Evolutionary conservation across 2,329 filamentous ascomycete species (phyloP).

Genomic region (Aureobasidium sp.): DNA sequence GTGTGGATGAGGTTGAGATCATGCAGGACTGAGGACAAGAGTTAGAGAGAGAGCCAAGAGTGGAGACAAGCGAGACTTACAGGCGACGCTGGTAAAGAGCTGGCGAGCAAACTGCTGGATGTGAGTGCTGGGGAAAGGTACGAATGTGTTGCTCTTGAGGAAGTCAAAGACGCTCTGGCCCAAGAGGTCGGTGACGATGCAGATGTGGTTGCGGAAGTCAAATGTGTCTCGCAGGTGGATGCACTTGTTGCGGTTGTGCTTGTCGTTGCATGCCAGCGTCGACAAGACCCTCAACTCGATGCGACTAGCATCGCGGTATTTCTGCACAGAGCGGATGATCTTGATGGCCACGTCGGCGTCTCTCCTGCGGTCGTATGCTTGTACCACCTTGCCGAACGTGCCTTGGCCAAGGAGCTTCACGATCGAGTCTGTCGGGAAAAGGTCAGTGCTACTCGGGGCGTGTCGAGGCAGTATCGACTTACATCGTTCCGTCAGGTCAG

Average conservation of each 20-base stretch:
- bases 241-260: constrained; percentile 87
- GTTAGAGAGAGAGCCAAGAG: constrained; percentile 23
- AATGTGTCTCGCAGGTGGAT: constrained; percentile 96
- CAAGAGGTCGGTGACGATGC: constrained; percentile 68
- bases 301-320: constrained; percentile 90
- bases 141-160: constrained; percentile 88
- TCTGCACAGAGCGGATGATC: constrained; percentile 96
- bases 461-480: constrained; percentile 36
- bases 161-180: constrained; percentile 99
- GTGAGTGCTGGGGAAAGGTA: constrained; percentile 96
- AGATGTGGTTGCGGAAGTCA: constrained; percentile 95
- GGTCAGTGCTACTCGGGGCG: constrained; percentile 10
- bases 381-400: constrained; percentile 96
- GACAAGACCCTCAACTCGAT: constrained; percentile 92
- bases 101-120: constrained; percentile 96
- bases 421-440: constrained; percentile 62
- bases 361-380: constrained; percentile 73
- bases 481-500: constrained; percentile 84
- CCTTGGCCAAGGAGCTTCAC: constrained; percentile 87
- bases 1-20: constrained; percentile 97
- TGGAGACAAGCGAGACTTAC: constrained; percentile 48
- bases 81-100: constrained; percentile 95
- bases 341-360: constrained; percentile 88
- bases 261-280: constrained; percentile 85
- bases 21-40: constrained; percentile 63